These are phyloP conservation scores for Cyclanthera cordifolia DNA, from an alignment of 306 rosid genomes.

Conservation along the genomic window DNA sequence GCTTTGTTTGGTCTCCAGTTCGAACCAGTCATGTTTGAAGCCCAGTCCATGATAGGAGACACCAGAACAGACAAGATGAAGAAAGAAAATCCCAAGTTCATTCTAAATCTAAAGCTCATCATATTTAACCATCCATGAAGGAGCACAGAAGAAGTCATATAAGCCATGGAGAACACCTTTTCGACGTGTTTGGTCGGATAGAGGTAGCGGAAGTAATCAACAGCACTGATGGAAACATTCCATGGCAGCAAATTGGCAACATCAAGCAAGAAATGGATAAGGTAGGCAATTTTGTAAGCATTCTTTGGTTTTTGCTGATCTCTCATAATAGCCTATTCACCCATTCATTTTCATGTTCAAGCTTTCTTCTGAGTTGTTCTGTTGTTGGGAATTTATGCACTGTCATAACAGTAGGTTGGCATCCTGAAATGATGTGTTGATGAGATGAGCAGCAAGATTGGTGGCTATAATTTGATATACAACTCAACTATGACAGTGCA, in stretches of 20 bases:
- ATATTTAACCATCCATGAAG: conserved; percentile 48
- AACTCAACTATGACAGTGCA: too few relatives aligned
- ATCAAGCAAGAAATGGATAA: conserved; percentile 79
- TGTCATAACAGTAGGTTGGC: background rate
- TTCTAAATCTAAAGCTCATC: conserved; percentile 38
- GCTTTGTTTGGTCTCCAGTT: conserved; percentile 30
- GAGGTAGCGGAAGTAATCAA: conserved; percentile 70
- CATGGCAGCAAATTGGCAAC: conserved; percentile 89
- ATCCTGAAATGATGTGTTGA: conserved; percentile 26
- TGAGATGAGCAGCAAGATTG: conserved; percentile 26
- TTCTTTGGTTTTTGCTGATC: conserved; percentile 38
- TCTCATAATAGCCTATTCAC: conserved; percentile 23
- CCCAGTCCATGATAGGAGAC: conserved; percentile 59
- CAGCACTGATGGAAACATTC: conserved; percentile 93
- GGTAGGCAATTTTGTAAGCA: conserved; percentile 51
- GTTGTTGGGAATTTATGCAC: conserved; percentile 19
- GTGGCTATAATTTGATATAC: conserved; percentile 15
- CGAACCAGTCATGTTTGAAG: conserved; percentile 14
- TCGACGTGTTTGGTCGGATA: conserved; percentile 64
- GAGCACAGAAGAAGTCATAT: conserved; percentile 56
- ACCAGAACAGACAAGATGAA: conserved; percentile 55
- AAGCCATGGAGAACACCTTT: conserved; percentile 74
- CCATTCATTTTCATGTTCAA: conserved; percentile 34
- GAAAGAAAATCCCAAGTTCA: conserved; percentile 47
- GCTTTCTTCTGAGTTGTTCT: background rate